These are phyloP conservation scores for Camelina sativa DNA, from an alignment of 345 rosid species.

Conservation along the genomic window DNA sequence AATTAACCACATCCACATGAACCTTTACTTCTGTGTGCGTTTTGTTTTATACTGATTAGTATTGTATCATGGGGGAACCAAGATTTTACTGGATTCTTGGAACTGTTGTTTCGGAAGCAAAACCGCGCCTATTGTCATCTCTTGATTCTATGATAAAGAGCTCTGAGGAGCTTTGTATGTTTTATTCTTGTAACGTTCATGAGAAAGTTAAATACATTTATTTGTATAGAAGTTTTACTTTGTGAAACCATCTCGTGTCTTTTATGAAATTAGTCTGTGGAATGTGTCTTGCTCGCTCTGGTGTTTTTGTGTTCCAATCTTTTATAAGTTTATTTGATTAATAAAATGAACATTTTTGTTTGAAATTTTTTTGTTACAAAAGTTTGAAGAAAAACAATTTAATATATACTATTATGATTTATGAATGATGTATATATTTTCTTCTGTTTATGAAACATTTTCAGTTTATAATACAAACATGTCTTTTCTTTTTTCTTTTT, in stretches of 20 bases:
- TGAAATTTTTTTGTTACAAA: neutral
- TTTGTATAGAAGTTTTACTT: constrained; percentile 44
- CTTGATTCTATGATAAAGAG: constrained; percentile 42
- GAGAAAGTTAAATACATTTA: constrained; percentile 43
- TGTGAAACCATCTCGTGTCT: constrained; percentile 14
- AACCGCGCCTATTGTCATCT: constrained; percentile 7
- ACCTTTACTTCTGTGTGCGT: constrained; percentile 36
- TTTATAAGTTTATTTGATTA: neutral
- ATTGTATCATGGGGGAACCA: constrained; percentile 27
- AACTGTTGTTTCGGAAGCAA: constrained; percentile 33
- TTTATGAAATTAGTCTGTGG: constrained; percentile 4
- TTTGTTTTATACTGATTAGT: constrained; percentile 35
- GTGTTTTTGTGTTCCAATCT: neutral
- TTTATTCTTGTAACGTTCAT: constrained; percentile 38
- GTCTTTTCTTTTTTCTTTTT: too few relatives aligned
- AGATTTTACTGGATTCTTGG: constrained; percentile 33
- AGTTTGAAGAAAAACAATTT: neutral
- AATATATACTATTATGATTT: too few relatives aligned
- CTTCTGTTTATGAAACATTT: too few relatives aligned
- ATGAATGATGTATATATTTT: too few relatives aligned
- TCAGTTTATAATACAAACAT: too few relatives aligned
- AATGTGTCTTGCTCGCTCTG: constrained; percentile 8
- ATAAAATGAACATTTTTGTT: neutral
- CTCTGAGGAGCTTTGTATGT: constrained; percentile 35
- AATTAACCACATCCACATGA: neutral